A percentile compares a stretch with the other conserved stretches of the same genome.
Conservation (phyloP, 176 grass and related monocot genomes). For the Triticum timopheevii region DNA sequence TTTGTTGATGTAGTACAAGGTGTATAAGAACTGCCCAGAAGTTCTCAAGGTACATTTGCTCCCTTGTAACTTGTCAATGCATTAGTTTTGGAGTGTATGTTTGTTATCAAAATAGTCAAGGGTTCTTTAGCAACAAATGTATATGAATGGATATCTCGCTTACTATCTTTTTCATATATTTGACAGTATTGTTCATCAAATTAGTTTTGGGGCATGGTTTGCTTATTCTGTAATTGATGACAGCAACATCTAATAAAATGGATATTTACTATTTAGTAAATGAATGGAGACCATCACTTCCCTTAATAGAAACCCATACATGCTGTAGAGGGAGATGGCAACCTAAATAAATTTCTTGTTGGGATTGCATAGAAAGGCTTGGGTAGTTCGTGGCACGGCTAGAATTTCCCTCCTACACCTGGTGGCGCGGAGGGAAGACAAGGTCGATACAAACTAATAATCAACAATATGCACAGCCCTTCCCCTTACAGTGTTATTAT, state of each 20-base stretch:
- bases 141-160: background rate
- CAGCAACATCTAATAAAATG: background rate
- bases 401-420: background rate
- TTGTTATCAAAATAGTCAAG: background rate
- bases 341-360: background rate
- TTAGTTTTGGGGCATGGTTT: no score
- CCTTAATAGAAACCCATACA: background rate
- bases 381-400: background rate
- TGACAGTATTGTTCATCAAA: background rate
- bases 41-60: background rate
- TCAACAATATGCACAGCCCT: background rate
- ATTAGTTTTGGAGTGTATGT: background rate
- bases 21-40: background rate
- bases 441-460: background rate
- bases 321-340: background rate
- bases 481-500: background rate
- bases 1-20: background rate
- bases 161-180: background rate
- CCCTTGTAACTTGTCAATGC: background rate
- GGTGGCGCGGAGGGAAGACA: background rate
- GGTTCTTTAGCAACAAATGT: background rate
- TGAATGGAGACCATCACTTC: background rate
- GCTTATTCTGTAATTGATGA: background rate
- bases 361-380: background rate
- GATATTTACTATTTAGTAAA: background rate